Percentiles rank a stretch among this genome's conserved stretches.
These are phyloP conservation scores for Durusdinium trenchii DNA, from an alignment of 73 alveolate genomes.

Conservation along the genomic window DNA sequence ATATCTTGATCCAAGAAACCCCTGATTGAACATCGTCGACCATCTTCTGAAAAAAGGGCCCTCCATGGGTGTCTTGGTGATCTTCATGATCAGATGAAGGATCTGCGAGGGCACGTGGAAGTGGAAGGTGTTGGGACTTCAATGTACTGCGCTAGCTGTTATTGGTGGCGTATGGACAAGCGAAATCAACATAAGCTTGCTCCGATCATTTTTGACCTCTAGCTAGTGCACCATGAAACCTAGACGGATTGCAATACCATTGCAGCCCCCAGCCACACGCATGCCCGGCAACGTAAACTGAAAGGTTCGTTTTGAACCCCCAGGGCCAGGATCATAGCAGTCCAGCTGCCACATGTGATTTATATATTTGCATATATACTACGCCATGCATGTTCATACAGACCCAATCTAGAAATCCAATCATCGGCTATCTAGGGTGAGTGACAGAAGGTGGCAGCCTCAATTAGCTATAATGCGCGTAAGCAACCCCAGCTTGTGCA, in stretches of 20 bases:
- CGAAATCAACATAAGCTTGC: not conserved
- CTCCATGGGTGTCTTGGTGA: not conserved
- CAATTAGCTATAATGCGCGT: not conserved
- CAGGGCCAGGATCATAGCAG: too few relatives aligned
- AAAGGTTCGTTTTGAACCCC: too few relatives aligned
- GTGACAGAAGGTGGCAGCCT: not conserved
- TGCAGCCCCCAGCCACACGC: not conserved
- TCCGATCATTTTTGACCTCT: not conserved
- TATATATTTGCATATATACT: too few relatives aligned
- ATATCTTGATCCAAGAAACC: not conserved
- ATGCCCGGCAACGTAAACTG: not conserved
- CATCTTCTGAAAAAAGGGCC: conserved; percentile 1
- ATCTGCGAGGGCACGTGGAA: not conserved
- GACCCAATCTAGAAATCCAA: too few relatives aligned
- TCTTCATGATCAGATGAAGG: not conserved
- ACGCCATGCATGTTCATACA: too few relatives aligned
- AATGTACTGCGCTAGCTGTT: too few relatives aligned
- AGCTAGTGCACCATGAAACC: not conserved
- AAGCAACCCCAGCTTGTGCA: not conserved
- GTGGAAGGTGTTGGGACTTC: too few relatives aligned
- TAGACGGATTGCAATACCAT: not conserved
- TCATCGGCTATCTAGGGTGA: too few relatives aligned
- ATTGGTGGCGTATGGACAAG: too few relatives aligned
- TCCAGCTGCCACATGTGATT: too few relatives aligned
- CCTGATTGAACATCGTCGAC: conserved; percentile 26